These are phyloP conservation scores for Uronychia setigera DNA, from an alignment of 73 alveolate species.

Conservation along the genomic window DNA sequence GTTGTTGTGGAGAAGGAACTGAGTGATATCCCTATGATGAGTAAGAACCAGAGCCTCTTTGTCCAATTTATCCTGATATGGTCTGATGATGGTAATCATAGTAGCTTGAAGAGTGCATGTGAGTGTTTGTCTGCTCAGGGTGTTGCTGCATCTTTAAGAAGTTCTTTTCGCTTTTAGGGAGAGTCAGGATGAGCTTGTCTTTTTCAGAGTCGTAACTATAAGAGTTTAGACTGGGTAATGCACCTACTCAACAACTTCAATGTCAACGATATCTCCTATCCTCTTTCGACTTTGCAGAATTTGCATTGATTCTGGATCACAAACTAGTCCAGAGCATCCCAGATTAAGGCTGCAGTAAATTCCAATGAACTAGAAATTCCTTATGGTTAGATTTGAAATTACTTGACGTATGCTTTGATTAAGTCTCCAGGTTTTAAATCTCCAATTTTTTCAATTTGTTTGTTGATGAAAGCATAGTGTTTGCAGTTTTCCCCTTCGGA, in stretches of 20 bases:
- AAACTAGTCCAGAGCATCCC: slow-evolving; percentile 49
- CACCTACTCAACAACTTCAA: slow-evolving; percentile 19
- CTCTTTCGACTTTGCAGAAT: slow-evolving; percentile 1
- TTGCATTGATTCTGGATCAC: slow-evolving; percentile 28
- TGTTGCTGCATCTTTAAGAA: no score
- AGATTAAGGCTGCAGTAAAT: slow-evolving; percentile 51
- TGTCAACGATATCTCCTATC: slow-evolving; percentile 38
- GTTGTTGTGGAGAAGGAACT: no score
- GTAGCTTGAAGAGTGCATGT: no score
- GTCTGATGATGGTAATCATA: no score
- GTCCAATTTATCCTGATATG: no score
- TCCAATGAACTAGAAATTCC: slow-evolving; percentile 43
- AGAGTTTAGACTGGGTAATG: background rate
- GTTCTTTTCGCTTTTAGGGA: background rate
- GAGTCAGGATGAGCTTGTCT: background rate
- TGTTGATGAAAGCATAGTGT: background rate
- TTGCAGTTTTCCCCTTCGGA: background rate
- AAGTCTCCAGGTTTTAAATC: background rate
- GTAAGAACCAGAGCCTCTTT: no score
- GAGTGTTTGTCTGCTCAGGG: no score
- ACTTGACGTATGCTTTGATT: background rate
- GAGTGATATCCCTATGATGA: no score
- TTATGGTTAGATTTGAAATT: background rate
- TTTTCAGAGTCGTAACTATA: background rate
- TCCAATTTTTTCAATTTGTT: background rate